Base-by-base conservation (phyloP, 2,329 filamentous ascomycete species). In the Monilinia polystroma region DNA sequence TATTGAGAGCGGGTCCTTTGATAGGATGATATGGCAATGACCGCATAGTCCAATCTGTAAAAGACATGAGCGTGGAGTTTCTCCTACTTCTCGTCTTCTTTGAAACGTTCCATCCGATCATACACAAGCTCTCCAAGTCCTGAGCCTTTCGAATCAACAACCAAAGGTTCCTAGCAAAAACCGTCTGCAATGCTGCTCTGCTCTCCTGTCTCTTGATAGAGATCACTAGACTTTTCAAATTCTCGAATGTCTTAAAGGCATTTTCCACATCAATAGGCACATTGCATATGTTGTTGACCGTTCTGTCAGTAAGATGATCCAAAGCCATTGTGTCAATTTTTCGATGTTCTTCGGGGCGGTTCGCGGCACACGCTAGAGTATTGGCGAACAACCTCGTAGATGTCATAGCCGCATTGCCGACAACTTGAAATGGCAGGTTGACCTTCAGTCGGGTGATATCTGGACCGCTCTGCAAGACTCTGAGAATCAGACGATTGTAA, bases 351-450 rank as follows among this genome's bases (percentile, higher is more conserved):
- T 82, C 79, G 1, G 79, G 77, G 8, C 83, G 78, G 41, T 76
- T 74, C 3, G 79, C 79, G 62, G 85, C 76, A 4, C 80, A 81
- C 68, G 82, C 81, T 67, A 85, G 75, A 4, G 80, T 83, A 66
- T 83, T 84, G 63, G 82, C 82, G 20, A 85, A 75, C n/a, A 85
- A 79, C 70, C 82, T 79, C 12, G 82, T 85, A 23, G 81, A 79
- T 54, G 81, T 80, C 66, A 78, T 78, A 68, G 79, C 81, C 67
- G 80, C 76, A 12, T 76, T 76, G 20, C 80, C 81, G 14, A 84
- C 78, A 11, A 85, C 76, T 70, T 83, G 81, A 67, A 83, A 84
- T 3, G 83, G 83, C 6, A 85, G 78, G 68, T 80, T 83, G 29
- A 85, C 73, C 53, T 82, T 81, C n/a, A 84, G 72, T 54, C 81